These are phyloP conservation scores for Salix purpurea DNA, from an alignment of 345 rosid species.

Conservation along the genomic window DNA sequence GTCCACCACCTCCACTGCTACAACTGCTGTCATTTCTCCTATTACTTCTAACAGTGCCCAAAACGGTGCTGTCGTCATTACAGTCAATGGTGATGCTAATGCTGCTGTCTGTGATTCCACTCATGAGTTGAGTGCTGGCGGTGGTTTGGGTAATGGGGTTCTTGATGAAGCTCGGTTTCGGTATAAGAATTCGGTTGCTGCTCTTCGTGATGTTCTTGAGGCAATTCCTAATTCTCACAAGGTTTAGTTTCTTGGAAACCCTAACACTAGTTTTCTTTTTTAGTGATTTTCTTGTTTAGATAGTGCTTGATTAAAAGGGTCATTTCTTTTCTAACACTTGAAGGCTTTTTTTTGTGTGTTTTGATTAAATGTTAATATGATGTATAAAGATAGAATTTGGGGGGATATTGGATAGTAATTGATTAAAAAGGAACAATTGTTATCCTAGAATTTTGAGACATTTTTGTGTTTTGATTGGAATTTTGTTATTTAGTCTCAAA, in stretches of 20 bases:
- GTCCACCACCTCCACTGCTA: constrained; percentile 45
- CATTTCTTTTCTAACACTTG: not conserved
- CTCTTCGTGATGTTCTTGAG: constrained; percentile 76
- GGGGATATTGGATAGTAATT: too few relatives aligned
- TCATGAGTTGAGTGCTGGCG: constrained; percentile 43
- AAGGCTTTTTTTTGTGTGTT: not conserved
- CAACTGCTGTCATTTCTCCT: constrained; percentile 13
- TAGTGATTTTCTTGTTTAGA: not conserved
- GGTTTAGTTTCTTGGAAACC: constrained; percentile 33
- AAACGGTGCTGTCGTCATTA: constrained; percentile 14
- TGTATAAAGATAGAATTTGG: not conserved
- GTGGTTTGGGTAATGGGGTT: constrained; percentile 59
- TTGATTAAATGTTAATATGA: not conserved
- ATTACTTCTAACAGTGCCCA: constrained; percentile 25
- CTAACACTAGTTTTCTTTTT: not conserved
- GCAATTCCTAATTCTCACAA: constrained; percentile 76
- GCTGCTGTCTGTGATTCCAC: constrained; percentile 33
- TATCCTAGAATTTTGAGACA: too few relatives aligned
- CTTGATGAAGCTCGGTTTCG: constrained; percentile 83
- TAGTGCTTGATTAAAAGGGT: not conserved
- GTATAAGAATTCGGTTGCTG: constrained; percentile 73
- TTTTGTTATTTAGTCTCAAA: not conserved
- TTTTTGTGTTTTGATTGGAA: not conserved
- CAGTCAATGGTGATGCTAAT: constrained; percentile 37
- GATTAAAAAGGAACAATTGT: too few relatives aligned